A percentile compares a stretch with the other conserved stretches of the same genome.
phyloP scores from a whole-genome alignment of 805 yeast genomes.

The Spathaspora hagerdaliae region DNA sequence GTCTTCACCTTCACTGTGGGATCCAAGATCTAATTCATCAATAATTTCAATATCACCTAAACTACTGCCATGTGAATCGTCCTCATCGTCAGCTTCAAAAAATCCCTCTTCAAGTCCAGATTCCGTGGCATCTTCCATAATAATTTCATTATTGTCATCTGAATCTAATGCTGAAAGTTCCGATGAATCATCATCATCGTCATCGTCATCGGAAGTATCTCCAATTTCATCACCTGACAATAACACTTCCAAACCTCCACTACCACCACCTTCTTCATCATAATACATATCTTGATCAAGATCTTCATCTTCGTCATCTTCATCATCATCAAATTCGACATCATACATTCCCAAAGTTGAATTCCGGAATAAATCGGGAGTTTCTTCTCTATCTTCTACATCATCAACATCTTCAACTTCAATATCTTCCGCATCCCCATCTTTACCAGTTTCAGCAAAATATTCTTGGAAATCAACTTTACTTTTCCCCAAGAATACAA shows the following conservation, averaged over 20 bases:
- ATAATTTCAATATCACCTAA: conserved; percentile 32
- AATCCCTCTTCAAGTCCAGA: conserved; percentile 6
- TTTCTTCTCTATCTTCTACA: conserved; percentile 64
- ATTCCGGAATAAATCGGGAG: conserved; percentile 79
- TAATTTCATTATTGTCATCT: conserved; percentile 40
- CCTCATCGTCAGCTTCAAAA: conserved; percentile 6
- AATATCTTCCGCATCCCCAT: conserved; percentile 39
- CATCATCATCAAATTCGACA: conserved; percentile 65
- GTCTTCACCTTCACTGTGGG: conserved; percentile 20
- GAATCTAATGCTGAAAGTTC: conserved; percentile 10
- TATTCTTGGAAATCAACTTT: conserved; percentile 54
- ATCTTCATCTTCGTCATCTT: conserved; percentile 47
- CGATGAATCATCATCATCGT: conserved; percentile 10
- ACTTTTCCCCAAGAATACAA: conserved; percentile 53
- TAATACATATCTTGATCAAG: conserved; percentile 13
- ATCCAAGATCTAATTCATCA: conserved; percentile 27
- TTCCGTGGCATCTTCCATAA: conserved; percentile 18
- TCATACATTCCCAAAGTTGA: conserved; percentile 95
- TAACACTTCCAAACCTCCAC: conserved; percentile 27
- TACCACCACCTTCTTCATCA: conserved; percentile 23
- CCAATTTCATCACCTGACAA: conserved; percentile 15
- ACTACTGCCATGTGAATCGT: conserved; percentile 13
- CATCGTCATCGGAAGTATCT: conserved; percentile 13
- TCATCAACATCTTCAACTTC: conserved; percentile 32
- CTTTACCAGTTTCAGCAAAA: conserved; percentile 48